Evolutionary conservation across 306 rosid genomes (phyloP), one percentile per base, ranked within the genome.

Genomic region (Nissolia schottii): DNA sequence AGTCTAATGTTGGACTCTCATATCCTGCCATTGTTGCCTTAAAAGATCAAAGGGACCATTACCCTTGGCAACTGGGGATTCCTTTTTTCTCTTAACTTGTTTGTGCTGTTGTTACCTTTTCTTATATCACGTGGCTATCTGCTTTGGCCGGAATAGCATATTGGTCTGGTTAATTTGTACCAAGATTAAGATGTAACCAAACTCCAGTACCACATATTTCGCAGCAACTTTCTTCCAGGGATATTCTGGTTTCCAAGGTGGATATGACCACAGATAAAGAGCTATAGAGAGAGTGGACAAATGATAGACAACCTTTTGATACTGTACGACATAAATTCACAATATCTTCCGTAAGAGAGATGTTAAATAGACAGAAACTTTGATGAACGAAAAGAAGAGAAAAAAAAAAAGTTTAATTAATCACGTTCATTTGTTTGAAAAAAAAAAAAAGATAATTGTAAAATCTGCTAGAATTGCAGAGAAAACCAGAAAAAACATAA

Each of bases 161-260:
- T 32, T 32, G 60, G 2, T 46, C 1, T 23, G 16, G 37, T 15
- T n/a, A n/a, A n/a, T n/a, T 61, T 13, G 9, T 15, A n/a, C n/a
- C n/a, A n/a, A n/a, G n/a, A n/a, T n/a, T n/a, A 46, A 40, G 40
- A 45, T 15, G 15, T 43, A 15, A 49, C 57, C 53, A 11, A 37
- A 58, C 14, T 37, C 71, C 65, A 51, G 51, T 49, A 34, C 51
- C 75, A 66, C 75, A 19, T 28, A 67, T 78, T 66, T 66, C n/a
- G 69, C 78, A 87, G 86, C 84, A 87, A 34, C 83, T 90, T 84
- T 90, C 74, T 32, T 66, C 84, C 32, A 28, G 84, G 82, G 82
- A 88, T 91, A 79, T 87, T 93, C 82, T 88, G 88, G 85, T 79
- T 90, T 77, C 89, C 82, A 74, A 79, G 46, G 77, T 86, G 85